Base-by-base conservation (phyloP, 2,329 filamentous ascomycete species). In the Penicillium sp. region DNA sequence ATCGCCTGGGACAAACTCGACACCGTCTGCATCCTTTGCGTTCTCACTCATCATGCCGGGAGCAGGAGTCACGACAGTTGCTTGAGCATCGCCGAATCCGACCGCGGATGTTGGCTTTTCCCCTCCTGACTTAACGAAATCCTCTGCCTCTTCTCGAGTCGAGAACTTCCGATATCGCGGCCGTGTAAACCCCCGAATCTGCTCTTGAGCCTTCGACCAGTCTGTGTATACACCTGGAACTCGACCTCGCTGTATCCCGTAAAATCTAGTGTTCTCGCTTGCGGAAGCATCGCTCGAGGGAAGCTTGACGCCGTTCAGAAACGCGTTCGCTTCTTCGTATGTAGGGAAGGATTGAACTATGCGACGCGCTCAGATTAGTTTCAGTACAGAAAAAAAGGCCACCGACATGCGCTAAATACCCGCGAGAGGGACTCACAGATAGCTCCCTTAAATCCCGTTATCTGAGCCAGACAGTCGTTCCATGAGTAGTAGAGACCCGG, bases 261-360 rank as follows among this genome's bases (percentile, higher is more conserved):
- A 85, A 61, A 74, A 84, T 57, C 78, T 77, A 16, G 72, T 67
- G 27, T 70, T 70, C 35, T 66, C 65, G 14, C 57, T 47, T 32
- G 72, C 65, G 18, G 70, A 60, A 16, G 69, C 55, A 32, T 57
- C 62, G 11, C 54, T 53, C 13, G 58, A 44, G 13, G 65, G 64
- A 6, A 67, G 67, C 46, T 77, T 76, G 55, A 77, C 77, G 38
- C 87, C 86, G 1, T 77, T 80, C 22, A 88, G 75, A 63, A 87
- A 96, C 1, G 80, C 81, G 59, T 86, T 79, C n/a, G 91, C 91
- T 49, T 95, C 89, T 52, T 83, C 78, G 48, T 77, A 73, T 0
- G 78, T 81, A 8, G 76, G 71, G 63, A 95, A 96, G 1, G 86
- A 88, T 71, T 93, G 91, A 74, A 86, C 88, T 93, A 50, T 22